Evolutionary conservation across 805 yeast species (phyloP).

Genomic region (Candida sithepensis): DNA sequence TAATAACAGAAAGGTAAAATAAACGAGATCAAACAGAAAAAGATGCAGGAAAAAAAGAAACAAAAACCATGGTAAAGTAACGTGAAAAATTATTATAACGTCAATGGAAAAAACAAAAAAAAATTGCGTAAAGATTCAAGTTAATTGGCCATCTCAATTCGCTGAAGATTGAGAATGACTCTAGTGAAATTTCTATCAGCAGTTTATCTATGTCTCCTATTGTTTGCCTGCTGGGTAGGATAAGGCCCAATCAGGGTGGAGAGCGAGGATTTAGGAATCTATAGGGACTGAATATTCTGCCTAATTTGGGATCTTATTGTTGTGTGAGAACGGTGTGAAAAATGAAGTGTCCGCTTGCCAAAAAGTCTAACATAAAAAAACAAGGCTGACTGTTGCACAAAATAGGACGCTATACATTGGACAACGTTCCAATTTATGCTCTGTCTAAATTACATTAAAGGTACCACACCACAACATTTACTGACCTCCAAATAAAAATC

Average conservation of each 20-base stretch:
- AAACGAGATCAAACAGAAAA: neutral
- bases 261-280: conserved; percentile 1
- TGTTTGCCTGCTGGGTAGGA: neutral
- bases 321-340: conserved; percentile 34
- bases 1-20: neutral
- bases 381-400: too few species aligned
- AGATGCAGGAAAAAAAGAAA: neutral
- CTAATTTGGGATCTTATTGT: conserved; percentile 27
- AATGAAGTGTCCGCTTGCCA: too few species aligned
- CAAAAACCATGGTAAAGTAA: too few species aligned
- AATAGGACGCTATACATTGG: neutral
- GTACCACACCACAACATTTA: too few species aligned
- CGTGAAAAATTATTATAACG: neutral
- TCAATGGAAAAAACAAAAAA: neutral
- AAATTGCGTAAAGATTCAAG: too few species aligned
- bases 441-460: too few species aligned
- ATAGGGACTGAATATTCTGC: neutral
- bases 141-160: neutral
- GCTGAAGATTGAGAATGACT: neutral
- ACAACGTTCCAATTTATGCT: too few species aligned
- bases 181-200: neutral
- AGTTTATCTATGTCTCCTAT: neutral
- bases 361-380: neutral
- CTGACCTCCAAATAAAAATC: too few species aligned
- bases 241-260: neutral